Evolutionary conservation across 1,284 basidiomycete species (phyloP).

Genomic region (Marasmius oreades): DNA sequence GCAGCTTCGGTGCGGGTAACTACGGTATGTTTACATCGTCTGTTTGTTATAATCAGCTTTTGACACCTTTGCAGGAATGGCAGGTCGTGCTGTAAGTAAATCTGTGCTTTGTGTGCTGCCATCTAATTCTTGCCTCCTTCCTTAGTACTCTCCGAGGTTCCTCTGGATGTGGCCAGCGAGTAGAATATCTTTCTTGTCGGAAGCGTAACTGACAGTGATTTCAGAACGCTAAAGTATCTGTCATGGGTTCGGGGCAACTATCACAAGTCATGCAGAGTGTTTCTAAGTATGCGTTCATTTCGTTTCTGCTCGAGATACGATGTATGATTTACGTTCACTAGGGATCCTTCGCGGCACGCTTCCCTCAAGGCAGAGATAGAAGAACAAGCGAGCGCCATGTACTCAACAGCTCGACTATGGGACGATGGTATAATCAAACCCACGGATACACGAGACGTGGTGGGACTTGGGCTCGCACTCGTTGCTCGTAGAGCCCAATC

Average conservation of each 20-base stretch:
- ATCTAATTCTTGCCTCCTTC: constrained; percentile 6
- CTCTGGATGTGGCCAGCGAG: constrained; percentile 96
- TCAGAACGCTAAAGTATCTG: constrained; percentile 90
- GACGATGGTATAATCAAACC: constrained; percentile 95
- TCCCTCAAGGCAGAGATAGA: constrained; percentile 82
- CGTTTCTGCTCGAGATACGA: background rate
- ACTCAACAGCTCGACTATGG: constrained; percentile 89
- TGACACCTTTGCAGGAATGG: constrained; percentile 59
- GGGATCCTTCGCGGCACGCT: constrained; percentile 73
- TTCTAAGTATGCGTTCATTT: constrained; percentile 55
- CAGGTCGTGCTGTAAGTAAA: constrained; percentile 73
- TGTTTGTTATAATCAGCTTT: constrained; percentile 3
- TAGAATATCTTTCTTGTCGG: constrained; percentile 15
- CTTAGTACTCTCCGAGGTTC: constrained; percentile 88
- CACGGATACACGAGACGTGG: constrained; percentile 84
- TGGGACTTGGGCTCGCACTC: constrained; percentile 82
- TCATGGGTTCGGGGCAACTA: constrained; percentile 94
- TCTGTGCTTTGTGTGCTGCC: constrained; percentile 4
- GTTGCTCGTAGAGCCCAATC: constrained; percentile 45
- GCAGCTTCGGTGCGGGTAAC: constrained; percentile 93
- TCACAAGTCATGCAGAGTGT: constrained; percentile 91
- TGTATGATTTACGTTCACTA: constrained; percentile 24
- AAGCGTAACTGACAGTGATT: constrained; percentile 11
- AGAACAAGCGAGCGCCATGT: constrained; percentile 79
- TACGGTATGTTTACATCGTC: constrained; percentile 59